Evolutionary conservation across 768 basidiomycete genomes (phyloP).

Genomic region (Suillus luteus): DNA sequence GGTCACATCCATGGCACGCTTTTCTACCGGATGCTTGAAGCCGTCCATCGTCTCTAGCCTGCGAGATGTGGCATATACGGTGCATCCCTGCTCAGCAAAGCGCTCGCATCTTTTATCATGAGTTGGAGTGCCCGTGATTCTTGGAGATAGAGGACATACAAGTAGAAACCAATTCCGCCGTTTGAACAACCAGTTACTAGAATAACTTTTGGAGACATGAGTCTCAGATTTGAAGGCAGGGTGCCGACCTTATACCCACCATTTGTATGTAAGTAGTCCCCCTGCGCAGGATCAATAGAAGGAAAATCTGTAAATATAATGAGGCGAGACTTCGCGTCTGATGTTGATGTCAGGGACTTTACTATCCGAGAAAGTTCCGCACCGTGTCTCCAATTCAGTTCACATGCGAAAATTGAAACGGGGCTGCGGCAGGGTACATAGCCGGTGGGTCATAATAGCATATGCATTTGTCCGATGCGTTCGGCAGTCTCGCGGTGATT

Average conservation of each 20-base stretch:
- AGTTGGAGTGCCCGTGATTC: not conserved
- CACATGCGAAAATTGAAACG: not conserved
- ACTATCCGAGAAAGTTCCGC: not conserved
- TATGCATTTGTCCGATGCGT: not conserved
- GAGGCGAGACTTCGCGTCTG: not conserved
- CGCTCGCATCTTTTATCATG: constrained; percentile 56
- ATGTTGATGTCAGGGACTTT: not conserved
- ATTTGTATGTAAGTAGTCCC: not conserved
- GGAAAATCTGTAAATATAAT: not conserved
- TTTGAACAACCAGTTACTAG: constrained; percentile 73
- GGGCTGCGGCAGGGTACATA: not conserved
- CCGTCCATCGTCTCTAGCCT: constrained; percentile 59
- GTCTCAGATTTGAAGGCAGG: not conserved
- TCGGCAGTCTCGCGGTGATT: not conserved
- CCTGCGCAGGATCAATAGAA: not conserved
- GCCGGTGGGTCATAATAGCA: not conserved
- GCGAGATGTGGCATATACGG: constrained; percentile 77
- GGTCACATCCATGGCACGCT: constrained; percentile 62
- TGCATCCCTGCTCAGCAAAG: constrained; percentile 65
- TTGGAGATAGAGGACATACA: constrained; percentile 41
- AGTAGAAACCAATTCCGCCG: constrained; percentile 71
- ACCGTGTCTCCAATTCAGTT: not conserved
- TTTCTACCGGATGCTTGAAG: constrained; percentile 50
- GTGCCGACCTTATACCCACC: too few species aligned
- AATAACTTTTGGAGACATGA: constrained; percentile 42